Evolutionary conservation across 1,284 basidiomycete species (phyloP), one percentile per base, ranked within the genome.

Genomic region (Cystobasidium slooffiae): DNA sequence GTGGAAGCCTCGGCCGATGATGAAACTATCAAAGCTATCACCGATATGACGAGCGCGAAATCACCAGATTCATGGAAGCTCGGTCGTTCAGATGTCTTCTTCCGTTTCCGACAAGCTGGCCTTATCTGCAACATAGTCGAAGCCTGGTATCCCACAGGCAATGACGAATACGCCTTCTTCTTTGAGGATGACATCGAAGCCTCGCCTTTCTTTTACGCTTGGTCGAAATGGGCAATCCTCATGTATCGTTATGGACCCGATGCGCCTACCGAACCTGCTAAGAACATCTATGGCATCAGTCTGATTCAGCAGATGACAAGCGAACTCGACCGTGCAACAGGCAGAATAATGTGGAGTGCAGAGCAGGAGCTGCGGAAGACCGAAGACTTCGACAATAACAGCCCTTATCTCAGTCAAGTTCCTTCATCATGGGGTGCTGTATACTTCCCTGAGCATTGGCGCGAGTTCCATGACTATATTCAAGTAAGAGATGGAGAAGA

Each of bases 171-270:
- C 47, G 76, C 75, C 6, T 74, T 77, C 39, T 67, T 77, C 46
- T 67, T 77, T 44, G 76, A 77, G 59, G 76, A 77, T 49, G 76
- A 77, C 47, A 70, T 76, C 18, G 76, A 77, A 41, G 76, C 75
- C 4, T 77, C 76, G 4, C 72, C 66, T 41, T 66, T 72, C 47
- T 77, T 76, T 41, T 77, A 68, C 47, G 72, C 73, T 22, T 77
- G 72, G 75, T 46, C 75, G 10, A 77, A 77, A 51, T 76, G 72
- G 55, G 62, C 75, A 1, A 55, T 77, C n/a, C 49, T 77, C 6
- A 66, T 24, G 46, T 76, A 77, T 46, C 76, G 76, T 24, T 77
- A 77, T 61, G 68, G 72, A 12, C 53, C 66, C 3, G 43, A 47
- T 47, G 18, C 24, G 9, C 20, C n/a, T 18, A 59, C 37, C 8